phyloP scores from a whole-genome alignment of 2,329 filamentous ascomycete genomes.

The Aspergillus arachidicola region DNA sequence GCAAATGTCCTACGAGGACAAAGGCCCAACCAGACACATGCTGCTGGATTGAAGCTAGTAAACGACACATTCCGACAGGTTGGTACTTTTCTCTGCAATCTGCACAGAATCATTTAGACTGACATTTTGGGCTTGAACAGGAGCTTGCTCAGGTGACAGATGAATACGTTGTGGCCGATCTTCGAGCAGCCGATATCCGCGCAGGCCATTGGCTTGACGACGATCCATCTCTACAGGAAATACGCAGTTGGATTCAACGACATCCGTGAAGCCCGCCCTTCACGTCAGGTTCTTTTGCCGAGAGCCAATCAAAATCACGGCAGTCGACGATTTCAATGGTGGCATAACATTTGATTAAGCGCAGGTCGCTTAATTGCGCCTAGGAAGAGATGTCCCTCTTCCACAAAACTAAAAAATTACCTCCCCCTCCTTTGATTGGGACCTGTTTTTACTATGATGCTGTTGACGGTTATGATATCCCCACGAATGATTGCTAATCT shows the following conservation, averaged over 20 bases:
- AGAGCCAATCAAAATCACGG: not conserved
- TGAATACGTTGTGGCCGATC: constrained; percentile 56
- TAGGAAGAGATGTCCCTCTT: constrained; percentile 8
- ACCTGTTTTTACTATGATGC: constrained; percentile 9
- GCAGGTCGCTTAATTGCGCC: constrained; percentile 20
- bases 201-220: constrained; percentile 65
- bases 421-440: not conserved
- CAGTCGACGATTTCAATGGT: constrained; percentile 12
- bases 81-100: constrained; percentile 26
- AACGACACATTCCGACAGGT: constrained; percentile 53
- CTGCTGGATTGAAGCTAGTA: constrained; percentile 51
- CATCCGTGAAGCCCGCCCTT: constrained; percentile 29
- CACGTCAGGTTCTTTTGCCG: not conserved
- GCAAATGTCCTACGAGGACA: constrained; percentile 55
- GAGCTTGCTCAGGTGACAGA: constrained; percentile 62
- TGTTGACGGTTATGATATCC: constrained; percentile 24
- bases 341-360: constrained; percentile 16
- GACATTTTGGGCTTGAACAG: constrained; percentile 36
- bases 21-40: constrained; percentile 51
- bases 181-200: constrained; percentile 57
- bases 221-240: constrained; percentile 58
- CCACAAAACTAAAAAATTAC: not conserved
- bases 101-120: not conserved
- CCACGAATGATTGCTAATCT: constrained; percentile 18
- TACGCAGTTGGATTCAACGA: constrained; percentile 49